Evolutionary conservation across 495 filamentous ascomycete genomes (phyloP), one percentile per base, ranked within the genome.

Genomic region (Hyaloscypha bicolor): DNA sequence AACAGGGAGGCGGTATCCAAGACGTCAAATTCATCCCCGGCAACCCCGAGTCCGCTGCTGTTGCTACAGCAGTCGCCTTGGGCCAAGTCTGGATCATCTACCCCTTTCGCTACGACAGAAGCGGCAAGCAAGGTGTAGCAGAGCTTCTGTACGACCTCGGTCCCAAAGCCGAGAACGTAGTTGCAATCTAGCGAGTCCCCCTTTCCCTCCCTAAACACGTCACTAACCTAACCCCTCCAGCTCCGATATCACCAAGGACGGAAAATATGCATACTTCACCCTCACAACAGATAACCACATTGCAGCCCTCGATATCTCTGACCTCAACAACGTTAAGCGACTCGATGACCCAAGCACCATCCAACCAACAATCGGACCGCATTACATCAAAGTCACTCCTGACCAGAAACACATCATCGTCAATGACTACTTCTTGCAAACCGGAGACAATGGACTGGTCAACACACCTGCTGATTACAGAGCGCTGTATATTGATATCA

Each of bases 21-120:
- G 86, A 89, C 69, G 85, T 88, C 73, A 88, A 88, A 72, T 87
- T 86, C 76, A 89, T 88, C 69, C 87, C 86, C 4, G 83, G 84
- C 9, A 86, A 89, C 76, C 65, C 76, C 3, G 86, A 89, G 64
- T 76, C 76, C 25, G 86, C 86, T 30, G 86, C 86, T 32, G 77
- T 89, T 25, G 87, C 86, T 14, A 87, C 86, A 57, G 86, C 87
- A 8, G 87, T 88, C 29, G 82, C 85, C 52, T 81, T 86, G 6
- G 87, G 85, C 45, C 83, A 88, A 72, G 83, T 88, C 55, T 88
- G 86, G 86, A 85, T 88, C 71, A 86, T 89, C 76, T 88, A 88
- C 71, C 87, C 87, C 19, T 82, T 83, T 75, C 83, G 83, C 62
- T 83, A 74, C 56, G 79, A 85, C 64, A 66, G 74, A 11, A 78